Conservation (phyloP, 2,329 filamentous ascomycete genomes). For the Parasarocladium wereldwijsianum region DNA sequence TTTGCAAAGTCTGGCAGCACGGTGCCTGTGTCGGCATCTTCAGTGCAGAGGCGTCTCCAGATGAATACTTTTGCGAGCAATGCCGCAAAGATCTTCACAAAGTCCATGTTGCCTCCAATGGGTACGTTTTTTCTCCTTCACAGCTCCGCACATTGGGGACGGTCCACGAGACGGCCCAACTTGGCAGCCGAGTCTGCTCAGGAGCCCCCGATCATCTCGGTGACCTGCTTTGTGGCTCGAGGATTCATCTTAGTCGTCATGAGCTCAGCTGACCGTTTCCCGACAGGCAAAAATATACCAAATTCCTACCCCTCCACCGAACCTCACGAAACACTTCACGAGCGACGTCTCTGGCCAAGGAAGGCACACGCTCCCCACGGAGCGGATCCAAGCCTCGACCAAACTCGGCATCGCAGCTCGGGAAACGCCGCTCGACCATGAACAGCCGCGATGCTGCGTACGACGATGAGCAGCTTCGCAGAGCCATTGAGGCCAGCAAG, state of each 20-base stretch:
- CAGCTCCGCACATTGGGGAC: no score
- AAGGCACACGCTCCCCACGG: conserved; percentile 38
- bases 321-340: conserved; percentile 41
- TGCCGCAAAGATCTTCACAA: conserved; percentile 87
- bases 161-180: no score
- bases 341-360: conserved; percentile 52
- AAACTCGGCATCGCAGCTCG: conserved; percentile 36
- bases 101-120: conserved; percentile 65
- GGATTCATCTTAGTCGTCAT: not conserved
- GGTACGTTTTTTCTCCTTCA: conserved; percentile 49
- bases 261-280: conserved; percentile 15
- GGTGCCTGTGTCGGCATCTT: conserved; percentile 95
- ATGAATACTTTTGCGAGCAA: conserved; percentile 96
- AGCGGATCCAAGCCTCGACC: conserved; percentile 40
- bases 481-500: conserved; percentile 91
- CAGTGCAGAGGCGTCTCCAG: conserved; percentile 81
- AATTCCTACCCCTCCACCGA: conserved; percentile 46
- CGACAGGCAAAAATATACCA: conserved; percentile 48
- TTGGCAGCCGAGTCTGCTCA: no score
- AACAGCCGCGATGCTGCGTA: conserved; percentile 92
- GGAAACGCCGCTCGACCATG: conserved; percentile 90
- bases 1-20: conserved; percentile 98
- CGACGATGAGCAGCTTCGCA: conserved; percentile 78
- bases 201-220: no score
- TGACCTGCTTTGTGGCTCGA: not conserved